These are phyloP conservation scores for Phlebiopsis flavidoalba DNA, from an alignment of 768 basidiomycete species.

Conservation along the genomic window DNA sequence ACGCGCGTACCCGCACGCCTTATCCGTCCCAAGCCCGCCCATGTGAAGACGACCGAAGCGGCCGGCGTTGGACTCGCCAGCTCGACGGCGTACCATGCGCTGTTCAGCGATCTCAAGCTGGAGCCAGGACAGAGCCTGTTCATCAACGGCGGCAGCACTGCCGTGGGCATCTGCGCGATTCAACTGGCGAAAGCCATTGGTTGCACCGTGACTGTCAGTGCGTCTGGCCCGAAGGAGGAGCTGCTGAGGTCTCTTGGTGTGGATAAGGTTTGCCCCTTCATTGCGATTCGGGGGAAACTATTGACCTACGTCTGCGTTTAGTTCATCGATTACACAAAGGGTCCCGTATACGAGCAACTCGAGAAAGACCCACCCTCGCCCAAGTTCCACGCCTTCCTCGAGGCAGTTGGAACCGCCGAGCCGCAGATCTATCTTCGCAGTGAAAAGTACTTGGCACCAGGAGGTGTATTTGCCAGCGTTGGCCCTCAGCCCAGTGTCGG, in stretches of 20 bases:
- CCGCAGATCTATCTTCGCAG: conserved; percentile 45
- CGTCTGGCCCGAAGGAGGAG: conserved; percentile 54
- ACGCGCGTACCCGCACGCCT: conserved; percentile 36
- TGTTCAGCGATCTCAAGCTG: conserved; percentile 43
- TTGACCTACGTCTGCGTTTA: not conserved
- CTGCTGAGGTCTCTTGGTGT: conserved; percentile 58
- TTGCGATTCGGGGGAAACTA: not conserved
- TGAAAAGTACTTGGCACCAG: conserved; percentile 47
- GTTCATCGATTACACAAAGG: conserved; percentile 61
- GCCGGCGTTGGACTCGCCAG: conserved; percentile 57
- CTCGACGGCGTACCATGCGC: conserved; percentile 52
- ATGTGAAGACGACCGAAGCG: conserved; percentile 50
- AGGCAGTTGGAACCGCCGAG: conserved; percentile 49
- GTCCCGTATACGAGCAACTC: conserved; percentile 44
- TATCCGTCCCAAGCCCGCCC: conserved; percentile 40
- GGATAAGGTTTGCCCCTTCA: conserved; percentile 45
- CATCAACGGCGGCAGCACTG: conserved; percentile 66
- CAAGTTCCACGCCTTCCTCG: conserved; percentile 55
- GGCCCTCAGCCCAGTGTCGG: conserved; percentile 38
- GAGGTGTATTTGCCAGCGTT: conserved; percentile 48
- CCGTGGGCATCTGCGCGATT: conserved; percentile 67
- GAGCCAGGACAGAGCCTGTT: conserved; percentile 57
- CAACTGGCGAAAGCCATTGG: conserved; percentile 67
- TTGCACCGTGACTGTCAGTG: conserved; percentile 51
- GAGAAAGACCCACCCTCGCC: conserved; percentile 37